Evolutionary conservation across 257 asterid genomes (phyloP).

Genomic region (Solanum chiquidenum): DNA sequence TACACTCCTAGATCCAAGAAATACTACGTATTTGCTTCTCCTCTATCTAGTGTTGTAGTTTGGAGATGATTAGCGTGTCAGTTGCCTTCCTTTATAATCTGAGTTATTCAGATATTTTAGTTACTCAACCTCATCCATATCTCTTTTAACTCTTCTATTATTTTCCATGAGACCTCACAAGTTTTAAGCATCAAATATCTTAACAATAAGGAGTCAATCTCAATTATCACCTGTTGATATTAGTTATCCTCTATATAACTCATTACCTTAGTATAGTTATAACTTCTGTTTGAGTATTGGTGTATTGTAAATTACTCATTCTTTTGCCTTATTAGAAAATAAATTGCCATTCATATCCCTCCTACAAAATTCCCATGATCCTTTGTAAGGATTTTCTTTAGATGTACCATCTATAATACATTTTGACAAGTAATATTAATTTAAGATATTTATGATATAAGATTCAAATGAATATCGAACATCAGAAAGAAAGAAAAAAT

Average conservation of each 20-base stretch:
- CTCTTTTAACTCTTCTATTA: not conserved
- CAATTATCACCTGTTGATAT: not conserved
- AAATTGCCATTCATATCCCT: not conserved
- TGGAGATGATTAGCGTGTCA: not conserved
- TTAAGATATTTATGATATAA: not conserved
- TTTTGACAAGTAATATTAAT: not conserved
- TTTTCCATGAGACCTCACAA: not conserved
- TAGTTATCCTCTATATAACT: not conserved
- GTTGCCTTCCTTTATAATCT: not conserved
- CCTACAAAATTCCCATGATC: not conserved
- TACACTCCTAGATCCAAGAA: not conserved
- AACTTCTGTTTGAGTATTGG: not conserved
- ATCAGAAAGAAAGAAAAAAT: too few relatives aligned
- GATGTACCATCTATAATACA: not conserved
- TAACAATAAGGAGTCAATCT: not conserved
- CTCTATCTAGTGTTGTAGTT: not conserved
- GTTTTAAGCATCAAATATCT: not conserved
- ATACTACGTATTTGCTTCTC: not conserved
- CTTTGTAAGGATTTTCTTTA: not conserved
- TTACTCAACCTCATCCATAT: not conserved
- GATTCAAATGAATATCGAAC: not conserved
- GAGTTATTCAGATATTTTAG: not conserved
- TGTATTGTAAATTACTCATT: not conserved
- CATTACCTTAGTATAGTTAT: not conserved
- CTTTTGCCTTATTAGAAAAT: not conserved